Evolutionary conservation across 495 filamentous ascomycete species (phyloP), one percentile per base, ranked within the genome.

Genomic region (Neurospora sp.): DNA sequence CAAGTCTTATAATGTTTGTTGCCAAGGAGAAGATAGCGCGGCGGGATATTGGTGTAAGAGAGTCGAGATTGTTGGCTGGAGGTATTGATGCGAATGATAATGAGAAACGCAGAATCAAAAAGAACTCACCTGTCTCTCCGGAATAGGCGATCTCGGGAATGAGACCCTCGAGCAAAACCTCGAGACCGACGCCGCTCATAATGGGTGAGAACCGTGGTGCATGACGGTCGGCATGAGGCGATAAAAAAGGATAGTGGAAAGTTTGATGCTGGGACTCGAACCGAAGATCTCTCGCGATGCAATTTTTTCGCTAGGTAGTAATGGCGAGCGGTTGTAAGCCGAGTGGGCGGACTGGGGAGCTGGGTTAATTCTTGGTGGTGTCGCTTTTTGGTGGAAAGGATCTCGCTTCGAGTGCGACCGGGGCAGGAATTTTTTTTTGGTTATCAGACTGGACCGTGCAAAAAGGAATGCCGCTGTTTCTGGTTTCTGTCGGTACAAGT

Each of bases 101-200:
- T 27, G 23, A 7, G 14, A 39, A 31, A 69, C 18, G 54, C 27
- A 35, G 12, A 16, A 66, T 66, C 5, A 75, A 75, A 74, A 59
- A 73, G 14, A 70, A 88, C 92, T 82, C 81, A 94, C 92, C 92
- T 84, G 87, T 85, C 73, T 87, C 86, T 39, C 92, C 92, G 71
- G 82, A 83, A 77, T 84, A 85, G 8, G 92, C 91, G 78, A 95
- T 90, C 84, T 92, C 91, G 23, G 87, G 86, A 66, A 95, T 82
- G 69, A 94, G 81, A 78, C 88, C 89, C 75, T 91, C 87, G 69
- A 94, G 89, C 80, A 96, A 82, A 73, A 88, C 88, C 80, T 93
- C 91, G 71, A 92, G 82, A 74, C 88, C 88, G 70, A 81, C 84
- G 71, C 84, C 88, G 48, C 71, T 81, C 93, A 94, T 94, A n/a